Evolutionary conservation across 768 basidiomycete genomes (phyloP).

Genomic region (Leccinum incarnatum): DNA sequence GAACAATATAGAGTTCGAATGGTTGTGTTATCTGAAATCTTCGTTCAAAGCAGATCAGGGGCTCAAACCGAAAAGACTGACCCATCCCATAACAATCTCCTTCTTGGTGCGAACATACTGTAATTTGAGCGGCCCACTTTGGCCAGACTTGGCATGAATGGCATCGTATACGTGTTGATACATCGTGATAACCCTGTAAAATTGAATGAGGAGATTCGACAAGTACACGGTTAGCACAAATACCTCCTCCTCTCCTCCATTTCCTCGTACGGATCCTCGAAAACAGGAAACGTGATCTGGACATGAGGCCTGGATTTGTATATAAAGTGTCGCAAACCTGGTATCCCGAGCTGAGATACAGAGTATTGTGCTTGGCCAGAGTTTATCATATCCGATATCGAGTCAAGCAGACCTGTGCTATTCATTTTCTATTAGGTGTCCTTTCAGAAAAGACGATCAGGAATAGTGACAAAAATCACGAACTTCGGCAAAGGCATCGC

Average conservation of each 20-base stretch:
- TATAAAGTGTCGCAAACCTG: slow-evolving; percentile 89
- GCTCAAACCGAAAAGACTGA: slow-evolving; percentile 37
- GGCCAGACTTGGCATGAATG: slow-evolving; percentile 87
- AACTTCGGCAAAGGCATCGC: slow-evolving; percentile 62
- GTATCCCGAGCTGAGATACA: slow-evolving; percentile 76
- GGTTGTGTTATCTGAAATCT: slow-evolving; percentile 77
- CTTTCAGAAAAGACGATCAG: background rate
- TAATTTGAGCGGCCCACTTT: slow-evolving; percentile 75
- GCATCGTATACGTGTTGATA: slow-evolving; percentile 89
- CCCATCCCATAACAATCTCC: slow-evolving; percentile 95
- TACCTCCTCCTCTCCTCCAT: slow-evolving; percentile 60
- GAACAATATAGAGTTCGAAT: slow-evolving; percentile 85
- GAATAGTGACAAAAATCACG: slow-evolving; percentile 8
- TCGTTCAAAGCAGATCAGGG: background rate
- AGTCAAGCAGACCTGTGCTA: slow-evolving; percentile 52
- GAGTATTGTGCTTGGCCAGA: slow-evolving; percentile 59
- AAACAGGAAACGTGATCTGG: slow-evolving; percentile 83
- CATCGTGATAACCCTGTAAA: slow-evolving; percentile 68
- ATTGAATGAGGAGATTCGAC: slow-evolving; percentile 7
- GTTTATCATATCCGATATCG: slow-evolving; percentile 46
- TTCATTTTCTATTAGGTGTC: slow-evolving; percentile 54
- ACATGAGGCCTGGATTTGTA: slow-evolving; percentile 91
- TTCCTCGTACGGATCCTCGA: slow-evolving; percentile 80
- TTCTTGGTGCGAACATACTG: slow-evolving; percentile 83
- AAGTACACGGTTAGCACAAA: slow-evolving; percentile 5